These are phyloP conservation scores for Pseudopyricularia cyperi DNA, from an alignment of 2,329 filamentous ascomycete species.

Conservation along the genomic window DNA sequence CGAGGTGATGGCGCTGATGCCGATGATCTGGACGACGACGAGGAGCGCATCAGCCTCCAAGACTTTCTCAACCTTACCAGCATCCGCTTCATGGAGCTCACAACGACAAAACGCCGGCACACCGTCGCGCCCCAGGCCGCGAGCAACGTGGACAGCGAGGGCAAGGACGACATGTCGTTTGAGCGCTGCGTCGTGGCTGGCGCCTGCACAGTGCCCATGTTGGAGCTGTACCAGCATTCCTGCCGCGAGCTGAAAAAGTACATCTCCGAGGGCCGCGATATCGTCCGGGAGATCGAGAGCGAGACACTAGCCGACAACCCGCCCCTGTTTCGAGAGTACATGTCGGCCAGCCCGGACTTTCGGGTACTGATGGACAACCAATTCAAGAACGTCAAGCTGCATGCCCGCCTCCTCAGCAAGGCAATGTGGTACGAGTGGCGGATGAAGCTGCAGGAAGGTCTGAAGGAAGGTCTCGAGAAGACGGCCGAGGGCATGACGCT, in stretches of 20 bases:
- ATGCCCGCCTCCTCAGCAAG: slow-evolving; percentile 80
- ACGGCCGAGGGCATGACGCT: slow-evolving; percentile 64
- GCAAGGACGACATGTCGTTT: slow-evolving; percentile 42
- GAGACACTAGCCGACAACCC: slow-evolving; percentile 87
- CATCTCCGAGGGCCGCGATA: slow-evolving; percentile 81
- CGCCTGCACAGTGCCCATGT: slow-evolving; percentile 81
- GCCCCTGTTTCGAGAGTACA: slow-evolving; percentile 81
- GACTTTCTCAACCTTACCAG: slow-evolving; percentile 92
- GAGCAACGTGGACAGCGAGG: slow-evolving; percentile 17
- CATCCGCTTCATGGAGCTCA: slow-evolving; percentile 96
- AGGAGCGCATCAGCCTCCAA: slow-evolving; percentile 64
- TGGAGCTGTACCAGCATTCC: slow-evolving; percentile 89
- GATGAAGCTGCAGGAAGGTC: slow-evolving; percentile 68
- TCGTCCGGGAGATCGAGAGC: slow-evolving; percentile 80
- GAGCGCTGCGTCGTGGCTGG: slow-evolving; percentile 78
- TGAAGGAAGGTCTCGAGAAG: slow-evolving; percentile 67
- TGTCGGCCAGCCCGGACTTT: slow-evolving; percentile 70
- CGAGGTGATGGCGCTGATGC: not conserved
- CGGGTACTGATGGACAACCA: slow-evolving; percentile 86
- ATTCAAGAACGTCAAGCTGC: slow-evolving; percentile 93
- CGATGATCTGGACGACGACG: slow-evolving; percentile 30
- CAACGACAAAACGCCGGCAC: slow-evolving; percentile 84
- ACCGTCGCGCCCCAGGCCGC: slow-evolving; percentile 50
- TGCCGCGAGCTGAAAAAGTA: slow-evolving; percentile 95
- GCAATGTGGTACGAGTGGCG: slow-evolving; percentile 98